These are phyloP conservation scores for Cerrena zonata DNA, from an alignment of 1,284 basidiomycete genomes.

Conservation along the genomic window DNA sequence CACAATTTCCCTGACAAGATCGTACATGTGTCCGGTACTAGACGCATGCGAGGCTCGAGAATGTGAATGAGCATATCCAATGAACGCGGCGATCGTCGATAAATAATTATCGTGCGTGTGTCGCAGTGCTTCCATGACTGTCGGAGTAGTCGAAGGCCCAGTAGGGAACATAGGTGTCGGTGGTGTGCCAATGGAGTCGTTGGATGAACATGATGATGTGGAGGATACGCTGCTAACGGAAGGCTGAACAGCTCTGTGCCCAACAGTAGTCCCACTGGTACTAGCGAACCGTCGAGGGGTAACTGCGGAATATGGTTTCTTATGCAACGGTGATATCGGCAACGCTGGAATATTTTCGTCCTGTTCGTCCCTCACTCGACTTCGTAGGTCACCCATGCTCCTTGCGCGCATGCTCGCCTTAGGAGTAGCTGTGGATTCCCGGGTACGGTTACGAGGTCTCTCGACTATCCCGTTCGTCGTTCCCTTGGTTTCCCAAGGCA, in stretches of 20 bases:
- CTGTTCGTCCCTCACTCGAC: slow-evolving; percentile 23
- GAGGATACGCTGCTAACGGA: slow-evolving; percentile 68
- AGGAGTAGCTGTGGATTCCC: slow-evolving; percentile 23
- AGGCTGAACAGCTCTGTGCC: neutral
- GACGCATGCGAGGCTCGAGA: slow-evolving; percentile 84
- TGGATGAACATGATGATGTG: slow-evolving; percentile 51
- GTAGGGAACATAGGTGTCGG: slow-evolving; percentile 57
- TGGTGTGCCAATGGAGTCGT: slow-evolving; percentile 33
- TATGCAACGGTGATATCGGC: slow-evolving; percentile 15
- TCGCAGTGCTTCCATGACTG: slow-evolving; percentile 67
- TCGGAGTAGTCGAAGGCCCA: slow-evolving; percentile 58
- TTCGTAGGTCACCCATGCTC: slow-evolving; percentile 51
- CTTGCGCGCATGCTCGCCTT: slow-evolving; percentile 39
- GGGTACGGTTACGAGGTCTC: slow-evolving; percentile 13
- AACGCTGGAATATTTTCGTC: slow-evolving; percentile 21
- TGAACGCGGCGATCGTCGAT: slow-evolving; percentile 92
- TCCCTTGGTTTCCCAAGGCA: slow-evolving; percentile 17
- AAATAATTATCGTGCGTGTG: slow-evolving; percentile 83
- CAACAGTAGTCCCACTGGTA: slow-evolving; percentile 2
- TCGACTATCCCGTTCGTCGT: slow-evolving; percentile 19
- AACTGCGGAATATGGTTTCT: slow-evolving; percentile 1
- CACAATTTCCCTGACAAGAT: slow-evolving; percentile 88
- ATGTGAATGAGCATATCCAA: slow-evolving; percentile 93
- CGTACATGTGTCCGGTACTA: slow-evolving; percentile 88
- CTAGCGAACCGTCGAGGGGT: slow-evolving; percentile 13